Percentiles rank a stretch among this genome's conserved stretches.
phyloP scores from a whole-genome alignment of 2,329 filamentous ascomycete genomes.

The Sclerotiophoma versabilis region DNA sequence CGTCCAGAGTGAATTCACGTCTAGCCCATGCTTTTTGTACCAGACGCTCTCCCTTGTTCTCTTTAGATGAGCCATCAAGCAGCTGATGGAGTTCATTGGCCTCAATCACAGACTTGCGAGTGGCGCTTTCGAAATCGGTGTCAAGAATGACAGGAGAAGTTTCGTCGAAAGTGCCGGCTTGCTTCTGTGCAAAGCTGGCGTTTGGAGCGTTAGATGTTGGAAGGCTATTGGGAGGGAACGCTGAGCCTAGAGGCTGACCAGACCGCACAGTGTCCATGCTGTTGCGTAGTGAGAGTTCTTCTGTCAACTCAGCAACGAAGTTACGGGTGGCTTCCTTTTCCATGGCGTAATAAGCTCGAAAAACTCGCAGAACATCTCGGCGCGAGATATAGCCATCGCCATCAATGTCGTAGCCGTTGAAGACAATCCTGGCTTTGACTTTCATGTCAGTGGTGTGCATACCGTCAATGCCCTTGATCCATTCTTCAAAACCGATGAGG shows the following conservation, averaged over 20 bases:
- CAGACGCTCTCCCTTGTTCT: slow-evolving; percentile 31
- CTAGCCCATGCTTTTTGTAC: slow-evolving; percentile 74
- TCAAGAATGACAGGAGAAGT: slow-evolving; percentile 33
- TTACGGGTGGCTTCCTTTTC: slow-evolving; percentile 90
- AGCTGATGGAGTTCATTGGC: slow-evolving; percentile 19
- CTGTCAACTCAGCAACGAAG: slow-evolving; percentile 75
- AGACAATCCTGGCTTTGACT: slow-evolving; percentile 65
- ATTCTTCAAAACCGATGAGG: slow-evolving; percentile 91
- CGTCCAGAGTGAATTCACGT: slow-evolving; percentile 81
- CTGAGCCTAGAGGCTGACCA: slow-evolving; percentile 56
- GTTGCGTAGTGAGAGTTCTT: slow-evolving; percentile 72
- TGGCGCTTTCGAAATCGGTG: slow-evolving; percentile 32
- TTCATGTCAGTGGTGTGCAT: slow-evolving; percentile 59
- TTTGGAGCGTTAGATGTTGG: slow-evolving; percentile 26
- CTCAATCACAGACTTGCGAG: slow-evolving; percentile 26
- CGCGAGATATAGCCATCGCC: slow-evolving; percentile 84
- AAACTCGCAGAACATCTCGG: slow-evolving; percentile 88
- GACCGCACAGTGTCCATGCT: slow-evolving; percentile 52
- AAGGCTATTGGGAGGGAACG: slow-evolving; percentile 51
- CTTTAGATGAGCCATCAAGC: slow-evolving; percentile 2
- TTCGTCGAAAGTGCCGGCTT: slow-evolving; percentile 40
- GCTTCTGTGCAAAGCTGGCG: slow-evolving; percentile 41
- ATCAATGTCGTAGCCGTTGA: slow-evolving; percentile 91
- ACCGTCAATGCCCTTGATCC: slow-evolving; percentile 79
- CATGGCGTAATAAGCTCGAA: slow-evolving; percentile 88